These are phyloP conservation scores for Tuber microsphaerosporum DNA, from an alignment of 495 filamentous ascomycete species.

Conservation along the genomic window DNA sequence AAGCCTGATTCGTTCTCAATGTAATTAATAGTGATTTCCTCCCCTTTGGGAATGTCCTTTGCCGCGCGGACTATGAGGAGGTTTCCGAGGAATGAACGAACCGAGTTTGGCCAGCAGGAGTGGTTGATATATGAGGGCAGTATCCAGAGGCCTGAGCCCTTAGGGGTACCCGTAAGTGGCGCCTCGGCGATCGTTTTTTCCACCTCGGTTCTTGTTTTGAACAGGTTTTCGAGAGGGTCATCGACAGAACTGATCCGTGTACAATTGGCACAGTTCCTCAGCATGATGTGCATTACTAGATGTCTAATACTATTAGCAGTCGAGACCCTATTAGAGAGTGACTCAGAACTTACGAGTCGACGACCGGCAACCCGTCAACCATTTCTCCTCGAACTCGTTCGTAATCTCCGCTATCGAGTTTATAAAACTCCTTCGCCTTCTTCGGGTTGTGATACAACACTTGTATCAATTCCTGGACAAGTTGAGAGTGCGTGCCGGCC, in stretches of 20 bases:
- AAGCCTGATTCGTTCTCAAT: not conserved
- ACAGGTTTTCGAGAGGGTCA: not conserved
- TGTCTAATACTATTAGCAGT: constrained; percentile 10
- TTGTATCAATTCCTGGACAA: constrained; percentile 8
- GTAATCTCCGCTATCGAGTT: constrained; percentile 11
- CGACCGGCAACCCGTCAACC: constrained; percentile 14
- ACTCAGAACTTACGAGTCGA: constrained; percentile 14
- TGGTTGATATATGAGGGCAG: constrained; percentile 22
- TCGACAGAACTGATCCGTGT: not conserved
- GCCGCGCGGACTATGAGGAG: constrained; percentile 18
- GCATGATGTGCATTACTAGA: not conserved
- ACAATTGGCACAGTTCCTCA: constrained; percentile 10
- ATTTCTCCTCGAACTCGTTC: constrained; percentile 8
- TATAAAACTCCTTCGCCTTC: constrained; percentile 6
- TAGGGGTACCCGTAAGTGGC: not conserved
- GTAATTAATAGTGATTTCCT: constrained; percentile 16
- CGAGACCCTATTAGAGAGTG: not conserved
- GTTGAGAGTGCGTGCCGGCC: not conserved
- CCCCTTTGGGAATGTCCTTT: constrained; percentile 16
- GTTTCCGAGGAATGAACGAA: constrained; percentile 21
- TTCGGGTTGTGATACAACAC: constrained; percentile 14
- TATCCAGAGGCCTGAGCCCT: constrained; percentile 13
- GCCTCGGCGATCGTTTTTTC: not conserved
- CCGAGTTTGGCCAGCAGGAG: constrained; percentile 14
- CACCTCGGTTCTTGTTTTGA: not conserved